Evolutionary conservation across 257 asterid genomes (phyloP).

Genomic region (Mentha longifolia): DNA sequence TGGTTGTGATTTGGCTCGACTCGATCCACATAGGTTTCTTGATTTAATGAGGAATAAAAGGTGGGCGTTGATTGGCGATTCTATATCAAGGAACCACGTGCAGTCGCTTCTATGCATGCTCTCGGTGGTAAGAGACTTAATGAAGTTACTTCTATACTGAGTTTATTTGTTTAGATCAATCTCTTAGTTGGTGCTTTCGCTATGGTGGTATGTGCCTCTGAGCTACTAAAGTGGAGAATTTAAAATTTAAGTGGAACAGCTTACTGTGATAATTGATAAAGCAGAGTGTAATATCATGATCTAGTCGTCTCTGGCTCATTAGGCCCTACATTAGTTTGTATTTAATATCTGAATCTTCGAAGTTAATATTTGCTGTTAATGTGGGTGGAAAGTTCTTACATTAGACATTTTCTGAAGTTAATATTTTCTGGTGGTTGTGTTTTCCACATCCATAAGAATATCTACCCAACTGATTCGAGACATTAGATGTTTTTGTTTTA

Average conservation of each 20-base stretch:
- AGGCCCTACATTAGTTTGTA: conserved; percentile 1
- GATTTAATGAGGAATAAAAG: conserved; percentile 67
- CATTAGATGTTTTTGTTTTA: no score
- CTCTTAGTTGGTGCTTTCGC: not conserved
- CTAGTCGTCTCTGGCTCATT: not conserved
- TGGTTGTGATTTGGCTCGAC: conserved; percentile 61
- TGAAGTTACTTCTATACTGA: not conserved
- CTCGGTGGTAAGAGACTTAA: conserved; percentile 54
- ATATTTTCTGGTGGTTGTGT: not conserved
- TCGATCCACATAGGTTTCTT: conserved; percentile 65
- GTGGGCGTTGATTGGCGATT: conserved; percentile 83
- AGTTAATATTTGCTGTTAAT: not conserved
- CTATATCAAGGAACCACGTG: conserved; percentile 78
- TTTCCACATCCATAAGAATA: no score
- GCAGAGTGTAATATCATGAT: not conserved
- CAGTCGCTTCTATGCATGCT: conserved; percentile 78
- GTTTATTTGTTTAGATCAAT: not conserved
- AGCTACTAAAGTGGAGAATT: not conserved
- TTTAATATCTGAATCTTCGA: not conserved
- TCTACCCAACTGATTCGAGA: no score
- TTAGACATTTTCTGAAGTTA: not conserved
- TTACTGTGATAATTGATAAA: not conserved
- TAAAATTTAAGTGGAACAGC: not conserved
- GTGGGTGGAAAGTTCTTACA: not conserved
- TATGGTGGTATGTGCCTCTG: not conserved